These are phyloP conservation scores for Cerrena zonata DNA, from an alignment of 1,284 basidiomycete species.

Conservation along the genomic window DNA sequence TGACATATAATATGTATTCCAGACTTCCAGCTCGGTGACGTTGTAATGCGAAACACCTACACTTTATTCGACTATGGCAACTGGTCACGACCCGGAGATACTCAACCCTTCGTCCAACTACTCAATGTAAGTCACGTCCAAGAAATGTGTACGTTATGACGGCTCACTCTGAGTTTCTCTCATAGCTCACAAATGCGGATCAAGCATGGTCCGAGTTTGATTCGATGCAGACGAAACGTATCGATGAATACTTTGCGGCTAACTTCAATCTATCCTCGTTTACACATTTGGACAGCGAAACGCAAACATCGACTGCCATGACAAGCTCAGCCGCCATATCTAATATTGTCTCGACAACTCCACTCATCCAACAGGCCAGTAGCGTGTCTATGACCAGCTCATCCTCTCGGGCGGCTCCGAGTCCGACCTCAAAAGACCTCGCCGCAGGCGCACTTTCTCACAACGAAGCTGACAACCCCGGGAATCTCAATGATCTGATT, in stretches of 20 bases:
- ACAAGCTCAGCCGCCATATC: too few species aligned
- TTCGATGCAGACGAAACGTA: background rate
- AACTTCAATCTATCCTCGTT: background rate
- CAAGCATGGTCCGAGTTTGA: conserved; percentile 8
- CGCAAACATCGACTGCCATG: background rate
- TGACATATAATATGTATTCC: background rate
- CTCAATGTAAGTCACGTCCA: conserved; percentile 8
- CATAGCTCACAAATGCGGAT: conserved; percentile 6
- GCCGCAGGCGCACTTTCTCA: background rate
- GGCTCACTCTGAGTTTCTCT: background rate
- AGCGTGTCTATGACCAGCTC: too few species aligned
- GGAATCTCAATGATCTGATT: background rate
- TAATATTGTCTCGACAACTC: background rate
- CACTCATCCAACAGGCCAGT: background rate
- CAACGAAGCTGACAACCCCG: background rate
- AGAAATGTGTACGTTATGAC: background rate
- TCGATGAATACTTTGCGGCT: background rate
- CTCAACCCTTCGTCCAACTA: conserved; percentile 10
- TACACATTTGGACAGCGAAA: background rate
- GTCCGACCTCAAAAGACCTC: too few species aligned
- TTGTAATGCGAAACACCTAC: conserved; percentile 12
- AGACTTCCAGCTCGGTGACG: conserved; percentile 12
- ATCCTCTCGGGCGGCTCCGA: too few species aligned
- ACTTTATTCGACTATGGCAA: conserved; percentile 10
- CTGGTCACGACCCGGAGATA: background rate